Base-by-base conservation (phyloP, 805 yeast genomes). In the Hanseniaspora occidentalis region DNA sequence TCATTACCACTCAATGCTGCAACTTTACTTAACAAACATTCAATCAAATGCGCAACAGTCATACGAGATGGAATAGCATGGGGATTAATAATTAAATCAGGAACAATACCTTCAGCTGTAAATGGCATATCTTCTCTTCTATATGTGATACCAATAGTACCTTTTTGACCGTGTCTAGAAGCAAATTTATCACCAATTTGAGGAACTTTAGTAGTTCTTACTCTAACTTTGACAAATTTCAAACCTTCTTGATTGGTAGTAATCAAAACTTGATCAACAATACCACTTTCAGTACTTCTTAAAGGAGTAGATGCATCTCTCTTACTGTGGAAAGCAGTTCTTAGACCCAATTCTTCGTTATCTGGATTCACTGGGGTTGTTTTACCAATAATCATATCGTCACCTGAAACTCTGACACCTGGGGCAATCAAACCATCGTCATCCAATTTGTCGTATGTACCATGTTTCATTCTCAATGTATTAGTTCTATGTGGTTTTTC, bases 41-140 rank as follows among this genome's bases (percentile, higher is more conserved):
- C 99, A 64, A 92, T 89, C 70, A 92, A 80, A 71, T 92, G 97
- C 38, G 98, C 99, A 45, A 92, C 98, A 31, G 99, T 92, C 99
- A 92, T 92, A 75, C 99, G 96, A 43, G 99, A 92, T 51, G 99
- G 99, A 74, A 92, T 92, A 58, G 97, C 98, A 65, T 92, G 99
- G 2, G 99, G 99, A 62, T 92, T 92, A 60, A 92, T 92, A 55
- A 92, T 85, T 58, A 92, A 71, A 66, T 92, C 99, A 6, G 99
- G 99, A 29, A 89, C 96, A 58, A 89, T 64, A 62, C 99, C 99
- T 61, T 89, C 94, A 2, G 84, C 71, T 7, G 94, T 79, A 61
- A 92, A 92, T 22, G 98, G 99, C 97, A 92, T 89, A 61, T 92
- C 99, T 64, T 92, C 99, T 61, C 89, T 92, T 61, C 96, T 77